Evolutionary conservation across 257 asterid genomes (phyloP).

Genomic region (Salvia splendens): DNA sequence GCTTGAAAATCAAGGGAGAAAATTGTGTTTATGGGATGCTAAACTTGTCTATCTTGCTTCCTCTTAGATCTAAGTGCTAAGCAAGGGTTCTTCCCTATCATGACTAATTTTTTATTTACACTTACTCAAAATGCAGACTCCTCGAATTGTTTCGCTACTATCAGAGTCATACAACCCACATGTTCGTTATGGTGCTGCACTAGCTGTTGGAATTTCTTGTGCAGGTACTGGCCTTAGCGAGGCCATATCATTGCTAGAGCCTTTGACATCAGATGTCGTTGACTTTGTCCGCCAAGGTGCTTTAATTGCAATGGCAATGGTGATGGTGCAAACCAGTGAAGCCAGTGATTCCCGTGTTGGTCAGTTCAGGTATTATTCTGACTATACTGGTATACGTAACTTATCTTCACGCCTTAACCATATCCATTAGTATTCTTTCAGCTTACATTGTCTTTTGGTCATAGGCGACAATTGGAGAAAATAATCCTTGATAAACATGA

Average conservation of each 20-base stretch:
- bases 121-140: conserved; percentile 34
- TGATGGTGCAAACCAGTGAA: conserved; percentile 92
- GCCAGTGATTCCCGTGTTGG: conserved; percentile 98
- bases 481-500: conserved; percentile 91
- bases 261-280: conserved; percentile 90
- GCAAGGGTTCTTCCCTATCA: conserved; percentile 44
- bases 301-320: conserved; percentile 99
- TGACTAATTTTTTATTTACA: background rate
- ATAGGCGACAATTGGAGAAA: conserved; percentile 90
- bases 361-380: conserved; percentile 66
- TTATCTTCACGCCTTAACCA: background rate
- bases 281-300: conserved; percentile 99
- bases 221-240: conserved; percentile 98
- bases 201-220: conserved; percentile 98
- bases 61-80: conserved; percentile 22
- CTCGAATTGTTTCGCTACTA: conserved; percentile 83
- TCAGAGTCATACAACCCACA: conserved; percentile 99
- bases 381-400: background rate
- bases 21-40: background rate
- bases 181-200: conserved; percentile 97
- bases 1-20: conserved; percentile 12
- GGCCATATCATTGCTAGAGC: conserved; percentile 95
- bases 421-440: background rate
- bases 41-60: conserved; percentile 6
- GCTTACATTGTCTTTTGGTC: conserved; percentile 11